Evolutionary conservation across 2,329 filamentous ascomycete species (phyloP).

Genomic region (Periglandula ipomoeae): DNA sequence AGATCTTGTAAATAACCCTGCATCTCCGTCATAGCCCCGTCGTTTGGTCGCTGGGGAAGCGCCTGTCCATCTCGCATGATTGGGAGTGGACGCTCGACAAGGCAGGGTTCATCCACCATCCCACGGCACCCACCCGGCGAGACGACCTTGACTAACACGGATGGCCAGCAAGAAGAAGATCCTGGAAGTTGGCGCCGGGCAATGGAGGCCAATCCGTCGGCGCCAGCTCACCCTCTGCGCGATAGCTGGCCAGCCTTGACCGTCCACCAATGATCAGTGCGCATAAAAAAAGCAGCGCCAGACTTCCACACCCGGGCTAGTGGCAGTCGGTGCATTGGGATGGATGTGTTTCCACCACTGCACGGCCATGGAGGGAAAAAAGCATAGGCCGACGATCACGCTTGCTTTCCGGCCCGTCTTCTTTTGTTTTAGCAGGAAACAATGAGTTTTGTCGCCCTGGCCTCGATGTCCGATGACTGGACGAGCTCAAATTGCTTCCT

Average conservation of each 20-base stretch:
- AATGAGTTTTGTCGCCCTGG: background rate
- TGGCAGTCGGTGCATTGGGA: background rate
- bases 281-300: constrained; percentile 1
- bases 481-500: background rate
- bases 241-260: background rate
- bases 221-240: background rate
- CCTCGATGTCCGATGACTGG: background rate
- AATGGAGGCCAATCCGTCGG: background rate
- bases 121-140: constrained; percentile 2
- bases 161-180: background rate
- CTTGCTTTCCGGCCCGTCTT: too few relatives aligned
- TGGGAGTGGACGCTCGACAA: constrained; percentile 3
- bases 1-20: constrained; percentile 11
- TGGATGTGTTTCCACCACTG: constrained; percentile 4
- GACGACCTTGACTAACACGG: background rate
- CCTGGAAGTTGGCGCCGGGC: background rate
- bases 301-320: background rate
- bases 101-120: background rate
- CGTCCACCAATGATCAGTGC: background rate
- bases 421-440: background rate
- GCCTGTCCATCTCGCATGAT: constrained; percentile 2
- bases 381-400: too few relatives aligned
- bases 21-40: constrained; percentile 4
- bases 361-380: background rate
- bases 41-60: background rate